Evolutionary conservation across 768 basidiomycete species (phyloP).

Genomic region (Bullera alba): DNA sequence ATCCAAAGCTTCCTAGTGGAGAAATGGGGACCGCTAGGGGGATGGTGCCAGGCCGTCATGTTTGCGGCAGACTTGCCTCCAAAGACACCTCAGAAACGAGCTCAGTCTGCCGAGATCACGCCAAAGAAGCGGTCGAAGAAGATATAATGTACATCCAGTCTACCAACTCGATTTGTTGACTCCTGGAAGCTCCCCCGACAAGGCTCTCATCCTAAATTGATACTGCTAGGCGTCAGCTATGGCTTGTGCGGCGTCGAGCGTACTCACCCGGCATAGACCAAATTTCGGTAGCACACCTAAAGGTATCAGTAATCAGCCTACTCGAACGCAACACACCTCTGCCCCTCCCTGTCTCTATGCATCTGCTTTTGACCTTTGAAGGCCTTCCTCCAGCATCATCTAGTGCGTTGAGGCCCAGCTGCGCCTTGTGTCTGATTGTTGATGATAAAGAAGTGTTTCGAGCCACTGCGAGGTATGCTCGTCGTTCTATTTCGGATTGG

Average conservation of each 20-base stretch:
- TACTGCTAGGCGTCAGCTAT: neutral
- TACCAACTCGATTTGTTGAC: constrained; percentile 1
- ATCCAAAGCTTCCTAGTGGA: constrained; percentile 35
- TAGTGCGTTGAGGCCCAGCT: constrained; percentile 84
- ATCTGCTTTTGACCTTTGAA: constrained; percentile 83
- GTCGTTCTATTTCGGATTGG: constrained; percentile 67
- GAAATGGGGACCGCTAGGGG: constrained; percentile 41
- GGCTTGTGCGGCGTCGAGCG: neutral
- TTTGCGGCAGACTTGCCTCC: constrained; percentile 39
- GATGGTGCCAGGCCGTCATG: constrained; percentile 46
- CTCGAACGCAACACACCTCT: constrained; percentile 53
- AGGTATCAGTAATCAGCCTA: neutral
- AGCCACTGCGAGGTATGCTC: constrained; percentile 88
- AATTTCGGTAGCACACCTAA: neutral
- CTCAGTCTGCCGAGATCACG: neutral
- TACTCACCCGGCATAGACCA: constrained; percentile 1
- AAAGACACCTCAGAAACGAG: neutral
- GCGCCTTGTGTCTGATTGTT: constrained; percentile 85
- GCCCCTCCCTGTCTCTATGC: constrained; percentile 73
- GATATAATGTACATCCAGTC: neutral
- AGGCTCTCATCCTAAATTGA: neutral
- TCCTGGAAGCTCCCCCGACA: neutral
- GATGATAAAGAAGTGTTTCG: constrained; percentile 83
- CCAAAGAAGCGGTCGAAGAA: neutral
- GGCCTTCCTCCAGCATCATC: constrained; percentile 67